phyloP scores from a whole-genome alignment of 2,329 filamentous ascomycete genomes.

The Plenodomus biglobosus region DNA sequence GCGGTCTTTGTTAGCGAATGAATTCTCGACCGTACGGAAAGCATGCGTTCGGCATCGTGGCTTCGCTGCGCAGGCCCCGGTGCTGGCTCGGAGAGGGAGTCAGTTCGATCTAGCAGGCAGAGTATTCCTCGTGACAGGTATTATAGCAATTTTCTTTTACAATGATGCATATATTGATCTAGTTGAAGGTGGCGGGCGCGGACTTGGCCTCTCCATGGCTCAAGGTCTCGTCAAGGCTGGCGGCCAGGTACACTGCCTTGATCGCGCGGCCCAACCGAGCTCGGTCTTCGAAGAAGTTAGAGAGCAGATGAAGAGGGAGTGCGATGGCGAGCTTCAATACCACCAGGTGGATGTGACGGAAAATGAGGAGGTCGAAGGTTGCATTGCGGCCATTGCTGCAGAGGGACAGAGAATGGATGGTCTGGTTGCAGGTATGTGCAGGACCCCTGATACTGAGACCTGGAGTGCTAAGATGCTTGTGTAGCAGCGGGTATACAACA shows the following conservation, averaged over 20 bases:
- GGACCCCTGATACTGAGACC: too few species aligned
- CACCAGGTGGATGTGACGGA: constrained; percentile 77
- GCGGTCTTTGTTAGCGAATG: not conserved
- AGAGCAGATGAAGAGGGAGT: constrained; percentile 59
- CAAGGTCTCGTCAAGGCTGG: constrained; percentile 75
- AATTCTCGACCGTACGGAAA: not conserved
- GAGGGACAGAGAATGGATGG: constrained; percentile 73
- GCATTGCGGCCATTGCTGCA: constrained; percentile 68
- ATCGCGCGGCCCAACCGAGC: constrained; percentile 59
- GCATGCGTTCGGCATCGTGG: not conserved
- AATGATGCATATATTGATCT: constrained; percentile 41
- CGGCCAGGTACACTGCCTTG: constrained; percentile 68
- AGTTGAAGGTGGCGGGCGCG: constrained; percentile 64
- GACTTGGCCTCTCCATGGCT: constrained; percentile 69
- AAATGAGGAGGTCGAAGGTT: constrained; percentile 63
- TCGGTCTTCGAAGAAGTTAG: constrained; percentile 65
- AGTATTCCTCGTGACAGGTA: constrained; percentile 58
- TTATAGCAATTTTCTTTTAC: constrained; percentile 64
- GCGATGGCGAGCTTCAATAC: constrained; percentile 68
- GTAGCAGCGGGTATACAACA: constrained; percentile 72
- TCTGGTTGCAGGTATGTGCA: constrained; percentile 58
- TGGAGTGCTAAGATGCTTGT: not conserved
- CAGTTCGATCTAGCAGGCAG: constrained; percentile 36
- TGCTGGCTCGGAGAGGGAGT: constrained; percentile 7
- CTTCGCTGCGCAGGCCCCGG: not conserved